phyloP scores from a whole-genome alignment of 2,329 filamentous ascomycete genomes.

The Leptographium wingfieldii region DNA sequence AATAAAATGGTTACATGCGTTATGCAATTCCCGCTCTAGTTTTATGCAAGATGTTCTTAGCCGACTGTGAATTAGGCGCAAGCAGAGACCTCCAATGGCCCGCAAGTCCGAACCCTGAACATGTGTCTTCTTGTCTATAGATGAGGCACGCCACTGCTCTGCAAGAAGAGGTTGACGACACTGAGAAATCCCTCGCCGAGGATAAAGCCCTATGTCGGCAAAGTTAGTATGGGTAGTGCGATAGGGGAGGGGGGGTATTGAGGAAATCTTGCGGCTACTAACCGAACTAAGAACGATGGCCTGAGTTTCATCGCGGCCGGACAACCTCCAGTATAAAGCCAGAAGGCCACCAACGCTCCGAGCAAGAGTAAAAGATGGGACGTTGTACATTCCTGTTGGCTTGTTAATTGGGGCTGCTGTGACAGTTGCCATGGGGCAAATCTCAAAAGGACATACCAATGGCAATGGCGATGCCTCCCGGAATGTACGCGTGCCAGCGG shows the following conservation, averaged over 20 bases:
- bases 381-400: conserved; percentile 78
- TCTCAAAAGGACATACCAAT: conserved; percentile 43
- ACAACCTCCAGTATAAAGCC: conserved; percentile 64
- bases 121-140: background rate
- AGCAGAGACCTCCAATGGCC: background rate
- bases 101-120: background rate
- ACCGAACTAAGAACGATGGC: conserved; percentile 77
- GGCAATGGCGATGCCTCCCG: conserved; percentile 90
- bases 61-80: background rate
- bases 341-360: conserved; percentile 64
- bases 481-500: conserved; percentile 63
- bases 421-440: background rate
- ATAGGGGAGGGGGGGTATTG: background rate
- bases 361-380: conserved; percentile 87
- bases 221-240: conserved; percentile 2
- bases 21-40: background rate
- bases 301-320: conserved; percentile 50
- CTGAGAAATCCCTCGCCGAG: conserved; percentile 85
- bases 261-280: conserved; percentile 16
- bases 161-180: conserved; percentile 76
- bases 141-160: conserved; percentile 39
- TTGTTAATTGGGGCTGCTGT: background rate
- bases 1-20: too few relatives aligned
- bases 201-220: conserved; percentile 56
- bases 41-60: background rate